phyloP scores from a whole-genome alignment of 2,329 filamentous ascomycete species.

The Venturia pyrina region DNA sequence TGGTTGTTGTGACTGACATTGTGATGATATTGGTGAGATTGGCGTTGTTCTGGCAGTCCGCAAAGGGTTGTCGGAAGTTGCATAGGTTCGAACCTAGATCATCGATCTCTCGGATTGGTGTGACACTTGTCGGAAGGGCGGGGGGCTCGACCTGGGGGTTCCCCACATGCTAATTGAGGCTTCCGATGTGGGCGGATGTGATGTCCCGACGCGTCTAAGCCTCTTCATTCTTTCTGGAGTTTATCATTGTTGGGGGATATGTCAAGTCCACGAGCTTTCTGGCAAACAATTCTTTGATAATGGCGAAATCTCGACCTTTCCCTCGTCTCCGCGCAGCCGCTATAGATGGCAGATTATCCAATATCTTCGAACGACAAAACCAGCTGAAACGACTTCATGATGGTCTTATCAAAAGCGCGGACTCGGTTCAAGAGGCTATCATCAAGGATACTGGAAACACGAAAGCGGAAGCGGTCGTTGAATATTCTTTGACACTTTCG shows the following conservation, averaged over 20 bases:
- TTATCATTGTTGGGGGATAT: neutral
- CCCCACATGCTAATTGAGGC: no score
- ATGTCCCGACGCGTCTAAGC: neutral
- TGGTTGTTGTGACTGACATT: constrained; percentile 37
- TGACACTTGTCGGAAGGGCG: neutral
- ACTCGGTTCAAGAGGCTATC: constrained; percentile 23
- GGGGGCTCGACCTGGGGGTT: neutral
- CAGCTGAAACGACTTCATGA: constrained; percentile 36
- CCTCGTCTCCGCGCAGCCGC: constrained; percentile 29
- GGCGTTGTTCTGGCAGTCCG: neutral
- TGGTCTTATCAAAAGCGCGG: constrained; percentile 25
- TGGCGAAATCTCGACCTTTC: neutral
- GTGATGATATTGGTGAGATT: constrained; percentile 11
- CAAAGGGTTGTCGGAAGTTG: neutral
- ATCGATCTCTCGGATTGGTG: neutral
- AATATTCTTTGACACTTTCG: constrained; percentile 32
- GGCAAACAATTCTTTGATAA: constrained; percentile 15
- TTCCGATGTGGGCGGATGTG: neutral
- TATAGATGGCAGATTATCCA: constrained; percentile 35
- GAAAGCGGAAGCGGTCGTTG: constrained; percentile 29
- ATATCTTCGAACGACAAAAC: constrained; percentile 36
- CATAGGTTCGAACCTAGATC: constrained; percentile 7
- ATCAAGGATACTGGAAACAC: constrained; percentile 28
- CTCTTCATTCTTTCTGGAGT: constrained; percentile 3
- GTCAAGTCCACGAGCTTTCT: constrained; percentile 17